phyloP scores from a whole-genome alignment of 2,329 filamentous ascomycete species.

The Sclerotinia minor region DNA sequence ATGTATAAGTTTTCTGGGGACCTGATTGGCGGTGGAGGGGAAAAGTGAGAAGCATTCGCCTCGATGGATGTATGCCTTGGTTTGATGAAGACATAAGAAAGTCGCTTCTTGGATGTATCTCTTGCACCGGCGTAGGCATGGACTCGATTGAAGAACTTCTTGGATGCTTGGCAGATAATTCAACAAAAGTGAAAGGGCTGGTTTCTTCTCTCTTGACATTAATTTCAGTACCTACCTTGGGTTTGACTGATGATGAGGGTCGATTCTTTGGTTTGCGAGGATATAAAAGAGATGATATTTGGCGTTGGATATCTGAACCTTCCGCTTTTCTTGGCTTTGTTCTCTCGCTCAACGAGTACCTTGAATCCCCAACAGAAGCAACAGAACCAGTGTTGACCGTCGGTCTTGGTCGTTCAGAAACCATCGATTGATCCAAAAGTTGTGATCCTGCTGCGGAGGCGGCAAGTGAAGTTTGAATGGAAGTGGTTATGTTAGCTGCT shows the following conservation, averaged over 20 bases:
- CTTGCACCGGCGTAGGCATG: background rate
- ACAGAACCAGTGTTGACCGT: too few relatives aligned
- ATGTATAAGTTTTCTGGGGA: background rate
- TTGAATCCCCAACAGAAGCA: background rate
- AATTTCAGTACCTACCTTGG: background rate
- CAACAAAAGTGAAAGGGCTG: background rate
- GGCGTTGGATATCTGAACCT: slow-evolving; percentile 1
- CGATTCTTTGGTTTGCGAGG: background rate
- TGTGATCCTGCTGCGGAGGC: background rate
- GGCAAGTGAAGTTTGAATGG: background rate
- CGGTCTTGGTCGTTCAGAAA: background rate
- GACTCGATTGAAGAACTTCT: background rate
- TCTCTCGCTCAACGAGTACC: background rate
- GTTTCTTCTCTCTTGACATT: background rate
- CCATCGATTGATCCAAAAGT: background rate
- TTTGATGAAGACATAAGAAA: background rate
- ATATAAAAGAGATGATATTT: slow-evolving; percentile 14
- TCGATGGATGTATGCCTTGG: background rate
- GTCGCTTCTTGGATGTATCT: background rate
- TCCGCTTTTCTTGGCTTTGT: background rate
- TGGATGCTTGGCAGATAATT: background rate
- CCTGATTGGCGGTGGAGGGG: background rate
- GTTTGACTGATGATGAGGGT: background rate
- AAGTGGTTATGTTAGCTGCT: background rate
- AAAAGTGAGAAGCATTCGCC: background rate